These are phyloP conservation scores for Inonotus hispidus DNA, from an alignment of 1,284 basidiomycete species.

Conservation along the genomic window DNA sequence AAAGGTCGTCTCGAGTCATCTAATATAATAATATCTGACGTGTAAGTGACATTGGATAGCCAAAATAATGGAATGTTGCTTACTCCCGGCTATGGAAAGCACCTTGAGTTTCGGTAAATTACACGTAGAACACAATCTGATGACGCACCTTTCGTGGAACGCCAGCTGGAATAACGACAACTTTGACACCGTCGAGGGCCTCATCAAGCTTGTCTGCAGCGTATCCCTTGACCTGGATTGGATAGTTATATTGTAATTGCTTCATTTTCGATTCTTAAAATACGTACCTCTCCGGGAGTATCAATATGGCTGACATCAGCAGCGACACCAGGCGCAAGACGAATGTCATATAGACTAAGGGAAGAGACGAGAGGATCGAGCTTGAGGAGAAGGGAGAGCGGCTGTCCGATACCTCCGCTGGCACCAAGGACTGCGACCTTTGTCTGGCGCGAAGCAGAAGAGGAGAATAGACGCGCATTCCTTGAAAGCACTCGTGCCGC, in stretches of 20 bases:
- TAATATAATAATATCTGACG: constrained; percentile 31
- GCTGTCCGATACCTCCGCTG: constrained; percentile 91
- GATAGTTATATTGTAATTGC: constrained; percentile 14
- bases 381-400: constrained; percentile 86
- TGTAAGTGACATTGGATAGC: constrained; percentile 21
- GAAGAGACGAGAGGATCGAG: constrained; percentile 76
- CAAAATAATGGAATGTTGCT: constrained; percentile 32
- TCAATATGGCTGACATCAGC: constrained; percentile 94
- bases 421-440: constrained; percentile 91
- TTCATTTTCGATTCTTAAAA: constrained; percentile 1
- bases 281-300: constrained; percentile 73
- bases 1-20: constrained; percentile 99
- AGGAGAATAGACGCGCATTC: constrained; percentile 68
- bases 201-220: constrained; percentile 80
- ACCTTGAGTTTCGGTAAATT: constrained; percentile 25
- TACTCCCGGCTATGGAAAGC: constrained; percentile 57
- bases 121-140: constrained; percentile 4
- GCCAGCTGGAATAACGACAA: constrained; percentile 98
- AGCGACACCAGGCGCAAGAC: constrained; percentile 88
- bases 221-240: constrained; percentile 68
- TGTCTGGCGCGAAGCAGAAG: constrained; percentile 64
- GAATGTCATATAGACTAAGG: constrained; percentile 85
- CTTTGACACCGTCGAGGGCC: constrained; percentile 80
- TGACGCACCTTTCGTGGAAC: constrained; percentile 82
- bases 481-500: constrained; percentile 44